Base-by-base conservation (phyloP, 345 rosid genomes). In the Aquilaria yunnanensis region DNA sequence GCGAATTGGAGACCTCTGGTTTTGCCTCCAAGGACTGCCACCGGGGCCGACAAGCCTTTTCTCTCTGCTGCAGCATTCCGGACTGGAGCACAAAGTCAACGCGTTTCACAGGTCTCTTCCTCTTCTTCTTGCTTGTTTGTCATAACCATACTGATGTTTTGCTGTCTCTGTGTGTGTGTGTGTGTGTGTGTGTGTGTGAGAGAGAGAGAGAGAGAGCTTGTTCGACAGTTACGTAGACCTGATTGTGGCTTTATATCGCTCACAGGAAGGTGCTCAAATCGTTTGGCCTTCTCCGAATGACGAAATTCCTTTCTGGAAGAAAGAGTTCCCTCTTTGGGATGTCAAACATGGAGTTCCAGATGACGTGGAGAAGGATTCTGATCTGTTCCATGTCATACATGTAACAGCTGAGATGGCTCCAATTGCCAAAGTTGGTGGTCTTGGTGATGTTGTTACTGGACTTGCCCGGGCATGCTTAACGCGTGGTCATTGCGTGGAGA, bases 341-440 rank as follows among this genome's bases (percentile, higher is more conserved):
- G 74, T 52, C 14, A 54, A 49, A 62, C 12, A 55, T 1, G 64
- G 64, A 41, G 63, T 67, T 53, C 80, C 65, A 2, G 34, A 50
- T 64, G 78, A 70, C 54, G 53, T 54, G 45, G 71, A 63, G 59
- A 83, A 74, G 67, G 83, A 83, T 74, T 66, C 73, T 9, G 59
- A 72, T 68, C 71, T 33, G 13, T 52, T 78, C 69, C 85, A 78
- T 56, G 37, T 80, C 51, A 70, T 83, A 13, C 85, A 80, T 62
- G 77, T 83, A 41, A 80, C 88, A 9, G 83, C 85, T 47, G 85
- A 80, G 68, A 80, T 80, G 85, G 83, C 85, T 7, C 85, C 88
- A 0, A 76, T 83, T 29, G 88, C 85, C 1, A 78, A 83, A 74
- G 88, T 83, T n/a, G 88, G 88, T 67, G 88, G 88, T 52, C 88